Evolutionary conservation across 352 stramenopile species (phyloP), one percentile per base, ranked within the genome.

Genomic region (Globisporangium uncinulatum): DNA sequence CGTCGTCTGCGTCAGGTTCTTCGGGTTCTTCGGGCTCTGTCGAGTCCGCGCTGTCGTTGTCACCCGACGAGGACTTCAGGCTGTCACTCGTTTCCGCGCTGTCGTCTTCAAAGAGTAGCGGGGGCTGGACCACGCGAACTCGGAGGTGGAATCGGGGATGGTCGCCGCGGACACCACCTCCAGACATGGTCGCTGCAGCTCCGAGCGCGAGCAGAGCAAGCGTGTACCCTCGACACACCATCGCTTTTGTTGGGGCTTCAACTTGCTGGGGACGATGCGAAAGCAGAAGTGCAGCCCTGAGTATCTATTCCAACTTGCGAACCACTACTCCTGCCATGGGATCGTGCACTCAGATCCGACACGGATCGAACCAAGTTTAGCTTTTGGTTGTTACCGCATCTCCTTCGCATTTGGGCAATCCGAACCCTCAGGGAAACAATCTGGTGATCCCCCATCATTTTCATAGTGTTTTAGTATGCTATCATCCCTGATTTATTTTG

Each of bases 1-100:
- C 51, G 17, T 49, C 46, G 41, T 45, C 45, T 32, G 17, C 32
- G 20, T 59, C 54, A 51, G 42, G 48, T 37, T 53, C 48, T 0
- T 55, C 48, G 1, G 10, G 11, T 10, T 59, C 32, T 14, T 42
- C n/a, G 17, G 21, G 17, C 11, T 37, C 49, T 42, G 36, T 42
- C 9, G 39, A 44, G 39, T 14, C 39, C n/a, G 5, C 39, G 14
- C 39, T 44, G 39, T 44, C 39, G 39, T n/a, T 44, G 39, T 44
- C 39, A n/a, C 39, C 6, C 39, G 10, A n/a, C 9, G 39, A 44
- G 14, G 39, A 5, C 14, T 6, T n/a, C 39, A 14, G n/a, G 9
- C 39, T 14, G 4, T 44, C 39, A 6, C 39, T 44, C 39, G n/a
- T 9, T n/a, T 44, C 39, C 39, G 14, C 10, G 39, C 10, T 44